phyloP scores from a whole-genome alignment of 257 asterid genomes.

The Jacaranda copaia region DNA sequence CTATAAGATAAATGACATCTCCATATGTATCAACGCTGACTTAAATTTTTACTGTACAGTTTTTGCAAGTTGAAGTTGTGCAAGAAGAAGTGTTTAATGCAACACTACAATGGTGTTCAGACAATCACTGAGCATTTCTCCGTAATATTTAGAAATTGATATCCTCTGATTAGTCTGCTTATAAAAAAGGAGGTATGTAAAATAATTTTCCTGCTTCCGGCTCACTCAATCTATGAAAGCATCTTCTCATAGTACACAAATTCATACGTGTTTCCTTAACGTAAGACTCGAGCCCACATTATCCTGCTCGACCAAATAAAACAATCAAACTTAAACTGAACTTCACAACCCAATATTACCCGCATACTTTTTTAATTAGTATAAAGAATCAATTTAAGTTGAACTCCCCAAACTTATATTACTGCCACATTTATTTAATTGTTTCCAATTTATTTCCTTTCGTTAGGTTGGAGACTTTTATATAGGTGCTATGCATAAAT shows the following conservation, averaged over 20 bases:
- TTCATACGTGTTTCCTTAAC: background rate
- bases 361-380: background rate
- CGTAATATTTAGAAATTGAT: background rate
- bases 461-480: background rate
- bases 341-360: background rate
- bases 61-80: background rate
- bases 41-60: background rate
- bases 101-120: background rate
- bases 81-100: background rate
- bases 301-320: background rate
- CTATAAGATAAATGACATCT: background rate
- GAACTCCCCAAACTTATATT: background rate
- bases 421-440: background rate
- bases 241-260: background rate
- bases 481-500: background rate
- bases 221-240: background rate
- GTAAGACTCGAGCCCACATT: background rate
- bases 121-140: background rate
- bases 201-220: slow-evolving; percentile 10
- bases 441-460: background rate
- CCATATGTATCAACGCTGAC: background rate
- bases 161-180: background rate
- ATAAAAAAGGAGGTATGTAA: background rate
- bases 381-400: background rate
- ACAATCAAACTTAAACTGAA: background rate